Conservation (phyloP, 1,284 basidiomycete species). For the Rhodotorula sp. region DNA sequence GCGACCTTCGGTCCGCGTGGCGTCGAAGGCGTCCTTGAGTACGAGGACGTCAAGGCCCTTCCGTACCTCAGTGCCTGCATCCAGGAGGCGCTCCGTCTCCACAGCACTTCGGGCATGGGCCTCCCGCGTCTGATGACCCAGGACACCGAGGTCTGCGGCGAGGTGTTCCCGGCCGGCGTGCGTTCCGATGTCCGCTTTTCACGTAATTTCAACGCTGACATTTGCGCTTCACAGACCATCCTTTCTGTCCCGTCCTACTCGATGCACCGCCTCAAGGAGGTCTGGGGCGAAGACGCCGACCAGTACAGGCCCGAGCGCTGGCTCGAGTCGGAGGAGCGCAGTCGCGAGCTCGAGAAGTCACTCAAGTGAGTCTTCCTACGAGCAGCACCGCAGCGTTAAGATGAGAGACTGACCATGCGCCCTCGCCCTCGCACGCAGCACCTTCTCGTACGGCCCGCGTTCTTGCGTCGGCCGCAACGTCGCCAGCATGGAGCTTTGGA, state of each 20-base stretch:
- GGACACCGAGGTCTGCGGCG: constrained; percentile 60
- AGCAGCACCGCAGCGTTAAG: constrained; percentile 48
- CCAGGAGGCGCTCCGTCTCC: constrained; percentile 75
- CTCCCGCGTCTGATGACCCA: constrained; percentile 53
- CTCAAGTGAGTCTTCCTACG: constrained; percentile 57
- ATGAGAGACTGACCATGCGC: background rate
- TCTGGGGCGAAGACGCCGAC: constrained; percentile 72
- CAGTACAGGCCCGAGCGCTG: constrained; percentile 66
- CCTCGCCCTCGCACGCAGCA: no score
- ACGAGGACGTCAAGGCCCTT: constrained; percentile 43
- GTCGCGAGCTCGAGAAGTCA: constrained; percentile 62
- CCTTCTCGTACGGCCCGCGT: constrained; percentile 60
- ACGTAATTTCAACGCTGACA: no score
- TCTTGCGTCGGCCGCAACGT: constrained; percentile 53
- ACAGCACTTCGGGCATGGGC: constrained; percentile 73
- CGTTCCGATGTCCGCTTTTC: constrained; percentile 56
- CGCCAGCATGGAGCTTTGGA: constrained; percentile 61
- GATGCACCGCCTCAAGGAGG: constrained; percentile 67
- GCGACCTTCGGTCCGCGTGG: constrained; percentile 60
- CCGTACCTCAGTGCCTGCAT: constrained; percentile 69
- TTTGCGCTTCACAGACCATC: constrained; percentile 26
- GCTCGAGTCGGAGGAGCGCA: constrained; percentile 70
- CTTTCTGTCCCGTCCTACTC: constrained; percentile 62
- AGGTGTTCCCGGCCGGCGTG: constrained; percentile 65
- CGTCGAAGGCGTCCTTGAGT: constrained; percentile 42